Evolutionary conservation across 345 rosid species (phyloP).

Genomic region (Triadica sebifera): DNA sequence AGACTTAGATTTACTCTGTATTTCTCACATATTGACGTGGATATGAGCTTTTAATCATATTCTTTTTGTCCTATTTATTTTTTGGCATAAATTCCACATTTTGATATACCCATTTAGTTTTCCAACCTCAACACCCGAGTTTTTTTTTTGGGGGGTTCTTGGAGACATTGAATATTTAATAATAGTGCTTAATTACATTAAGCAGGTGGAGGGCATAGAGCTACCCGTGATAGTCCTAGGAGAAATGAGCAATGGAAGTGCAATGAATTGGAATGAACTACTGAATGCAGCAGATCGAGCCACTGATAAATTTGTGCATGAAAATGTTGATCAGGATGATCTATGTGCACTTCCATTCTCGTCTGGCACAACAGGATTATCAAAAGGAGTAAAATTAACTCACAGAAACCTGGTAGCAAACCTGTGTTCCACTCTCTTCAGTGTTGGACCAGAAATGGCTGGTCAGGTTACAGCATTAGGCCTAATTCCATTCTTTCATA

Average conservation of each 20-base stretch:
- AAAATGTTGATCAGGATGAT: conserved; percentile 54
- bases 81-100: too few relatives aligned
- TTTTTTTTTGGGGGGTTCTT: too few relatives aligned
- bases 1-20: too few relatives aligned
- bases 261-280: conserved; percentile 66
- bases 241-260: conserved; percentile 48
- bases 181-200: too few relatives aligned
- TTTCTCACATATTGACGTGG: too few relatives aligned
- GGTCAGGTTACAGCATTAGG: conserved; percentile 69
- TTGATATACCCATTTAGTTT: too few relatives aligned
- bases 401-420: conserved; percentile 85
- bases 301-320: conserved; percentile 21
- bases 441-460: conserved; percentile 60
- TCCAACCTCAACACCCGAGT: too few relatives aligned
- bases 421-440: conserved; percentile 78
- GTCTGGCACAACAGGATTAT: conserved; percentile 90
- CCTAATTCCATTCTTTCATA: conserved; percentile 91
- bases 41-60: too few relatives aligned
- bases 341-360: conserved; percentile 97
- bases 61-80: too few relatives aligned
- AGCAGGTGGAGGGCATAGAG: conserved; percentile 57
- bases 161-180: too few relatives aligned
- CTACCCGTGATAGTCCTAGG: conserved; percentile 56
- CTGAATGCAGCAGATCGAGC: conserved; percentile 75
- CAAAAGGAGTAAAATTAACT: conserved; percentile 87